Evolutionary conservation across 495 filamentous ascomycete genomes (phyloP).

Genomic region (Tuber aestivum): DNA sequence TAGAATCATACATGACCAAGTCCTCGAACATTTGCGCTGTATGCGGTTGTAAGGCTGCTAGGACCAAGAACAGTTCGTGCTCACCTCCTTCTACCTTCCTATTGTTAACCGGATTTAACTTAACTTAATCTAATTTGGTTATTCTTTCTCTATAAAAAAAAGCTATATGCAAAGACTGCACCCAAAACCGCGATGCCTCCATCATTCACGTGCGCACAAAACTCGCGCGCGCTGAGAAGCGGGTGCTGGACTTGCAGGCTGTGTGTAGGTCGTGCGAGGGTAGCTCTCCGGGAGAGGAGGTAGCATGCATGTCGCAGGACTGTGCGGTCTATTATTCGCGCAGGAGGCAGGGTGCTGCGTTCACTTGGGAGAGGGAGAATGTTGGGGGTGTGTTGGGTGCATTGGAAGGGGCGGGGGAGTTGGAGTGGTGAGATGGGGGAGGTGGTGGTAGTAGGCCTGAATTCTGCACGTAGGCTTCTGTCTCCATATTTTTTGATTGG

Average conservation of each 20-base stretch:
- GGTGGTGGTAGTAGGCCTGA: background rate
- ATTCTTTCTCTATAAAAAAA: constrained; percentile 23
- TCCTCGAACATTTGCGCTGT: constrained; percentile 61
- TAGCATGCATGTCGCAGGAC: constrained; percentile 81
- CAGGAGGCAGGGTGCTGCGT: constrained; percentile 60
- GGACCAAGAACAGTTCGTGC: constrained; percentile 45
- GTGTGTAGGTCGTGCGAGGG: constrained; percentile 80
- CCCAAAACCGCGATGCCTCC: constrained; percentile 52
- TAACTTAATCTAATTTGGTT: background rate
- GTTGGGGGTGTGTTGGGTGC: constrained; percentile 54
- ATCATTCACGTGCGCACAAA: constrained; percentile 57
- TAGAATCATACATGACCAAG: constrained; percentile 82
- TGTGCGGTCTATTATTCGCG: constrained; percentile 90
- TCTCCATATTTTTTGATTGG: background rate
- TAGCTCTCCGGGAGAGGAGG: constrained; percentile 63
- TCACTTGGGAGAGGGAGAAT: constrained; percentile 54
- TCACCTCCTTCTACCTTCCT: too few relatives aligned
- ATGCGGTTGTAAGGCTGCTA: constrained; percentile 60
- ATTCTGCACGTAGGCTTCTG: background rate
- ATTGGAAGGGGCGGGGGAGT: constrained; percentile 48
- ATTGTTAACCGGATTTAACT: constrained; percentile 21
- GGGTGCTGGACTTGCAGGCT: constrained; percentile 58
- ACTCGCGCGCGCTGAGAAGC: constrained; percentile 59
- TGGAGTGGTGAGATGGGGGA: background rate
- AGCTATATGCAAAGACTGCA: constrained; percentile 63